Percentiles rank a stretch among this genome's conserved stretches.
Evolutionary conservation across 2,329 filamentous ascomycete species (phyloP).

Genomic region (Thielaviopsis ethacetica): DNA sequence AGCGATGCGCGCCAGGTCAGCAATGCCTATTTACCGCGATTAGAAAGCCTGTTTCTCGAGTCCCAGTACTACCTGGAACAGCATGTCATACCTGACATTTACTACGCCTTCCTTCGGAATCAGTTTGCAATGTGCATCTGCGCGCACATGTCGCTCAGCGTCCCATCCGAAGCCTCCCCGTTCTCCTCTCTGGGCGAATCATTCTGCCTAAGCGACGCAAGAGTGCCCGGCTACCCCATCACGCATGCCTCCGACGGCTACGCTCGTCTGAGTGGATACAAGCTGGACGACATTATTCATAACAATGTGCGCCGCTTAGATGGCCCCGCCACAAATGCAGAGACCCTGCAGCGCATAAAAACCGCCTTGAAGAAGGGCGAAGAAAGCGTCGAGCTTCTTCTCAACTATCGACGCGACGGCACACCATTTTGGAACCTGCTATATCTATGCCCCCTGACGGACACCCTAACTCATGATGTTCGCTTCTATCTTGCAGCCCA

Average conservation of each 20-base stretch:
- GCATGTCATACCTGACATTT: conserved; percentile 28
- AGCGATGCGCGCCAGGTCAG: conserved; percentile 30
- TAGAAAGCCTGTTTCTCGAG: conserved; percentile 28
- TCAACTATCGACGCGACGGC: conserved; percentile 35
- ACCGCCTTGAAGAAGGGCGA: conserved; percentile 24
- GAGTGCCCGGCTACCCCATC: conserved; percentile 32
- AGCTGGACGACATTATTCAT: conserved; percentile 28
- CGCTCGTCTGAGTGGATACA: conserved; percentile 32
- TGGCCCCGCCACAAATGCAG: conserved; percentile 27
- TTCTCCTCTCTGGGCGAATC: conserved; percentile 41
- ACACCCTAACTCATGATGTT: conserved; percentile 26
- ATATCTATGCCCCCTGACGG: conserved; percentile 34
- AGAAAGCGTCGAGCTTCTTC: conserved; percentile 31
- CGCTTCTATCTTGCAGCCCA: conserved; percentile 39
- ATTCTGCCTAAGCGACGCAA: conserved; percentile 40
- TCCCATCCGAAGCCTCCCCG: conserved; percentile 18
- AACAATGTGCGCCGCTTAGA: conserved; percentile 35
- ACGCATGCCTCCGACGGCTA: conserved; percentile 34
- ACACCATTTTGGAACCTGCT: conserved; percentile 41
- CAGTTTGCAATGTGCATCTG: conserved; percentile 31
- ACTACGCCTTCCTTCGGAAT: conserved; percentile 35
- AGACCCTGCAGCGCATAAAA: conserved; percentile 25
- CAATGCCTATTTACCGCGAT: conserved; percentile 26
- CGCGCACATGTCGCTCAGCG: conserved; percentile 25
- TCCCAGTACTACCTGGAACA: conserved; percentile 28